A percentile compares a stretch with the other conserved stretches of the same genome.
These are phyloP conservation scores for Aspergillus caelatus DNA, from an alignment of 2,329 filamentous ascomycete genomes.

Conservation along the genomic window DNA sequence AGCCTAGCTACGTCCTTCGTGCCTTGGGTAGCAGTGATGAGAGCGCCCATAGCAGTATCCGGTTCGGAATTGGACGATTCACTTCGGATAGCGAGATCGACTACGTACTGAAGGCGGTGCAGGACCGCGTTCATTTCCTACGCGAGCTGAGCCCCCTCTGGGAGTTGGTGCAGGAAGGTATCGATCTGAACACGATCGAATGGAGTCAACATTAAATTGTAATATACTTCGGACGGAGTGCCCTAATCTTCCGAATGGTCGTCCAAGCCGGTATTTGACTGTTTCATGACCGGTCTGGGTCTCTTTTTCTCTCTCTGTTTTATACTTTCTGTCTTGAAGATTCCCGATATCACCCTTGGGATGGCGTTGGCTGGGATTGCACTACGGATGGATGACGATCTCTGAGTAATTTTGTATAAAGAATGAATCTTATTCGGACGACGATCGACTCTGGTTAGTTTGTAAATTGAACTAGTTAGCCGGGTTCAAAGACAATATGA, in stretches of 20 bases:
- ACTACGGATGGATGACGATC: conserved; percentile 20
- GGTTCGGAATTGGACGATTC: conserved; percentile 96
- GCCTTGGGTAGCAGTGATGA: conserved; percentile 96
- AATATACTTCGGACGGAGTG: background rate
- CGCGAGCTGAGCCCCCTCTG: conserved; percentile 93
- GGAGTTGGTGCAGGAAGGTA: conserved; percentile 96
- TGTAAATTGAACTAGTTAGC: background rate
- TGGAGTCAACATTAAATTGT: conserved; percentile 79
- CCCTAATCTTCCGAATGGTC: conserved; percentile 1
- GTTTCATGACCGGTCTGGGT: conserved; percentile 10
- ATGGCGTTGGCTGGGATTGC: conserved; percentile 31
- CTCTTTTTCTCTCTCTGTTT: conserved; percentile 10
- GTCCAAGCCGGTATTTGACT: background rate
- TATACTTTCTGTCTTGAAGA: background rate
- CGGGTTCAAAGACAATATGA: background rate
- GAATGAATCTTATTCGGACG: conserved; percentile 11
- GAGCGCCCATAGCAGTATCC: conserved; percentile 95
- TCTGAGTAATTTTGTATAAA: conserved; percentile 24
- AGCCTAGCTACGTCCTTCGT: conserved; percentile 93
- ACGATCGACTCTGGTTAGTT: background rate
- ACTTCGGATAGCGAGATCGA: conserved; percentile 95
- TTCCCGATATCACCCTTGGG: conserved; percentile 19
- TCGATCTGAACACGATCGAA: conserved; percentile 94
- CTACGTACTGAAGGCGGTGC: conserved; percentile 93
- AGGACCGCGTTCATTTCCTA: conserved; percentile 86